Conservation (phyloP, 2,329 filamentous ascomycete genomes). For the Daldinia eschscholtzii region DNA sequence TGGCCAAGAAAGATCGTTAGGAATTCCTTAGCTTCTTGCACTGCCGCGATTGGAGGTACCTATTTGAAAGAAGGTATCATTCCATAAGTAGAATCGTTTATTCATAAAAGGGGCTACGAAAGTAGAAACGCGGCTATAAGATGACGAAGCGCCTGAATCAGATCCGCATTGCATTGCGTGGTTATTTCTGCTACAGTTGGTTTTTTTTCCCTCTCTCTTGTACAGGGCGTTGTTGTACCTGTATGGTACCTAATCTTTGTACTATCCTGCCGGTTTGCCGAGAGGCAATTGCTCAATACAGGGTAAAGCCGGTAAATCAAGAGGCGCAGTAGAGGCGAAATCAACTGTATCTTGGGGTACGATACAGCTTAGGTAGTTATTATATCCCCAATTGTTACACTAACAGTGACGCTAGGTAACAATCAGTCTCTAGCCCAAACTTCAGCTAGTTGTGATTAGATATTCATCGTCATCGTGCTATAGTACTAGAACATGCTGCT, state of each 20-base stretch:
- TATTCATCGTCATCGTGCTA: neutral
- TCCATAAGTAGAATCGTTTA: neutral
- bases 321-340: conserved; percentile 3
- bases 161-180: conserved; percentile 34
- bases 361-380: neutral
- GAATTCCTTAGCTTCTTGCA: neutral
- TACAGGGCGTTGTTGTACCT: neutral
- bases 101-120: neutral
- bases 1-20: neutral
- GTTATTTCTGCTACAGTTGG: neutral
- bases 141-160: conserved; percentile 38
- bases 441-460: too few species aligned
- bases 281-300: neutral
- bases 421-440: too few species aligned
- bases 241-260: neutral
- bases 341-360: neutral
- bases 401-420: neutral
- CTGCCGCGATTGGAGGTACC: too few species aligned
- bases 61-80: too few species aligned
- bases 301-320: conserved; percentile 5
- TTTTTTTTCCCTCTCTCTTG: neutral
- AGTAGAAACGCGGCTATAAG: conserved; percentile 6
- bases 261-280: conserved; percentile 7
- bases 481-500: neutral
- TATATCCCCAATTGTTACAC: neutral